phyloP scores from a whole-genome alignment of 192 early-diverging fungal species.

The Lobulomyces angularis region DNA sequence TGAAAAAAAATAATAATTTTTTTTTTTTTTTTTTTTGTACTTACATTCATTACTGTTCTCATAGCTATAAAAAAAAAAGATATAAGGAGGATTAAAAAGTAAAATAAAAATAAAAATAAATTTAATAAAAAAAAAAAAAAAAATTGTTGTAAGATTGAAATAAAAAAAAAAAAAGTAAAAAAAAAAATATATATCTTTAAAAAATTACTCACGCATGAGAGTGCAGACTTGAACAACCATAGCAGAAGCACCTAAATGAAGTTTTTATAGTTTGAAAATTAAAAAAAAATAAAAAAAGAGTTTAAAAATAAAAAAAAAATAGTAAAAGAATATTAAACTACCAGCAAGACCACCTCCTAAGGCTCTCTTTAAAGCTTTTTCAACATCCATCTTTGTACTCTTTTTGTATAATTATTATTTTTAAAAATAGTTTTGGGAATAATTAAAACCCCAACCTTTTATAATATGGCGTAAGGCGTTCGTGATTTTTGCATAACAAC shows the following conservation, averaged over 20 bases:
- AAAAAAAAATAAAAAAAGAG: conserved; percentile 2
- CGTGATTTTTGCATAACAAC: not conserved
- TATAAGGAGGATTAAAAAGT: not conserved
- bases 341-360: conserved; percentile 24
- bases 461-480: not conserved
- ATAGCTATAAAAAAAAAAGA: conserved; percentile 11
- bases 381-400: conserved; percentile 9
- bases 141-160: no score
- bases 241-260: conserved; percentile 26
- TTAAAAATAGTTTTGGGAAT: not conserved
- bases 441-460: not conserved
- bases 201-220: conserved; percentile 14
- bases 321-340: conserved; percentile 4
- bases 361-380: conserved; percentile 24
- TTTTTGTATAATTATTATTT: conserved; percentile 4
- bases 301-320: conserved; percentile 2
- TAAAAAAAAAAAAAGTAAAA: not conserved
- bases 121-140: no score
- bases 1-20: no score
- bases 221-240: conserved; percentile 31
- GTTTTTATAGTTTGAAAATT: no score
- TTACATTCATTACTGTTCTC: conserved; percentile 24
- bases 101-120: no score
- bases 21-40: no score
- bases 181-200: not conserved